Conservation (phyloP, 2,329 filamentous ascomycete genomes). For the Fusarium avenaceum region DNA sequence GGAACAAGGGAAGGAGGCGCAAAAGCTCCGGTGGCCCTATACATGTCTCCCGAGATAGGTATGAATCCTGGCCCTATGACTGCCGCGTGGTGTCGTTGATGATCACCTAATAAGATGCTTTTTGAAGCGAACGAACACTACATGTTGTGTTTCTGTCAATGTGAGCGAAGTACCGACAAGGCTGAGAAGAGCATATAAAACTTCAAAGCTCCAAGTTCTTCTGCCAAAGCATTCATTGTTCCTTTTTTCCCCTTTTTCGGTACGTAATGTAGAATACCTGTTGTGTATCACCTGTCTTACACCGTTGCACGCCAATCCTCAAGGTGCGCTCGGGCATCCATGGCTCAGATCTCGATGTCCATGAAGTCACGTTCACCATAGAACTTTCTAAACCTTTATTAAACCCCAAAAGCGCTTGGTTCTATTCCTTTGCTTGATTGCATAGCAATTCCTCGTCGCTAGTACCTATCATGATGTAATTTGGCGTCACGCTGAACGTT, state of each 20-base stretch:
- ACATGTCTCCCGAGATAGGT: background rate
- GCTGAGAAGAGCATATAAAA: background rate
- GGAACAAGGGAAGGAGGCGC: background rate
- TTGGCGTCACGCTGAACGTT: slow-evolving; percentile 35
- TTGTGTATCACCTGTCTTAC: slow-evolving; percentile 3
- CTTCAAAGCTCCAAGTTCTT: background rate
- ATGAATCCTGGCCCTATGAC: background rate
- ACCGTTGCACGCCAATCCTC: slow-evolving; percentile 1
- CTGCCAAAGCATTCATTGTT: background rate
- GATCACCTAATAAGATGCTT: slow-evolving; percentile 4
- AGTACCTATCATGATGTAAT: slow-evolving; percentile 42
- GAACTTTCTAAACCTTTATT: slow-evolving; percentile 25
- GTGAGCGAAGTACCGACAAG: background rate
- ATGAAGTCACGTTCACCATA: slow-evolving; percentile 11
- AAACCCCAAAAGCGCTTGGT: slow-evolving; percentile 4
- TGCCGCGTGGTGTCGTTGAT: slow-evolving; percentile 9
- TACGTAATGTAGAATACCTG: background rate
- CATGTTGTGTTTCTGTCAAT: background rate
- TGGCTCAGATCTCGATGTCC: slow-evolving; percentile 30
- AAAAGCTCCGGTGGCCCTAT: slow-evolving; percentile 20
- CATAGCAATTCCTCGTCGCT: slow-evolving; percentile 7
- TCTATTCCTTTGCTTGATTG: slow-evolving; percentile 13
- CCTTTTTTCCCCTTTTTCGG: background rate
- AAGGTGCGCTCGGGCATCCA: background rate
- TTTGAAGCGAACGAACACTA: background rate